phyloP scores from a whole-genome alignment of 2,329 filamentous ascomycete species.

The Ophiocordyceps camponoti-floridani region DNA sequence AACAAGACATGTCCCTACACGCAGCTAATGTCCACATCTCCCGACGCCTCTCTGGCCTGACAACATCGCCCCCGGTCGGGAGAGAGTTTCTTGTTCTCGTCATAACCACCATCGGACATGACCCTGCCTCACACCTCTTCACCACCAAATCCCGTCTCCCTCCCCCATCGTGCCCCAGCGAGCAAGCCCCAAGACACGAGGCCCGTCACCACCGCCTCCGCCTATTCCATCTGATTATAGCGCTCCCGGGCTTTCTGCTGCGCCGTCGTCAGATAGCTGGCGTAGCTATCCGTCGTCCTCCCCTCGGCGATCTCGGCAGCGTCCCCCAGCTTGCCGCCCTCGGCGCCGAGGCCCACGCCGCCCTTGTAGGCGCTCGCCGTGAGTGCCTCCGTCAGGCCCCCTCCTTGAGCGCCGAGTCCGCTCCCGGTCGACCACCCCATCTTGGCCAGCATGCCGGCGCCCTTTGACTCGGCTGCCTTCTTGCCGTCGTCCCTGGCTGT shows the following conservation, averaged over 20 bases:
- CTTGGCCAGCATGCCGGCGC: slow-evolving; percentile 50
- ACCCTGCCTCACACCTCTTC: too few relatives aligned
- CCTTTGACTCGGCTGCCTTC: slow-evolving; percentile 29
- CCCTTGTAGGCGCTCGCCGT: slow-evolving; percentile 46
- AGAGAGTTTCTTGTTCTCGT: too few relatives aligned
- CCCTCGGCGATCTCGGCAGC: slow-evolving; percentile 44
- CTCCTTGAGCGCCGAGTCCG: slow-evolving; percentile 44
- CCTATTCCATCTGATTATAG: slow-evolving; percentile 34
- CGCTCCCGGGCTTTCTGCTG: slow-evolving; percentile 50
- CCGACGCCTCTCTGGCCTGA: too few relatives aligned
- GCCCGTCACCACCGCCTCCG: not conserved
- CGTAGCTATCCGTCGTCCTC: slow-evolving; percentile 40
- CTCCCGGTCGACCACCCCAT: slow-evolving; percentile 53
- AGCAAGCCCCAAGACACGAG: too few relatives aligned
- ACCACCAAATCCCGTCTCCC: too few relatives aligned
- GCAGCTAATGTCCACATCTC: too few relatives aligned
- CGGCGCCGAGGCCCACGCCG: slow-evolving; percentile 51
- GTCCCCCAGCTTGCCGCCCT: slow-evolving; percentile 52
- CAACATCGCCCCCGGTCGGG: too few relatives aligned
- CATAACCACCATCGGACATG: too few relatives aligned
- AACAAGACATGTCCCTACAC: too few relatives aligned
- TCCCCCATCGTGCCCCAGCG: too few relatives aligned
- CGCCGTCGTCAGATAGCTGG: slow-evolving; percentile 44
- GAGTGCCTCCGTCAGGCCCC: slow-evolving; percentile 45
- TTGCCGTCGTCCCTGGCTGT: slow-evolving; percentile 6